Evolutionary conservation across 331 rosid species (phyloP).

Genomic region (Malus hybrid): DNA sequence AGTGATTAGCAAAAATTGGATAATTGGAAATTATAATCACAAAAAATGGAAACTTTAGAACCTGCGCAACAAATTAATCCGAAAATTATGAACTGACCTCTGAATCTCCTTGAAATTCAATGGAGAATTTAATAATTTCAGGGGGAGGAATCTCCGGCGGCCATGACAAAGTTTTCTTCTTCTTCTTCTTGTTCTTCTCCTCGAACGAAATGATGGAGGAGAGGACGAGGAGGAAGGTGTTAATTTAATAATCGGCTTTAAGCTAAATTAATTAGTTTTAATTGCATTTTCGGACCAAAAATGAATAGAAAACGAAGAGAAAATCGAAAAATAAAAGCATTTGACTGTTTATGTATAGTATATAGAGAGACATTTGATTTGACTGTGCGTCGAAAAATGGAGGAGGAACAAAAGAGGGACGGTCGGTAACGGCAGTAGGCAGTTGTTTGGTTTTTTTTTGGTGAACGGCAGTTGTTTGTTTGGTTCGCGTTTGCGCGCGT

Average conservation of each 20-base stretch:
- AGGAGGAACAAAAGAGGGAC: background rate
- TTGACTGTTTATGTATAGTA: too few relatives aligned
- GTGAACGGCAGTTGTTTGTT: too few relatives aligned
- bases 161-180: constrained; percentile 32
- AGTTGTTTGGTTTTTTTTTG: background rate
- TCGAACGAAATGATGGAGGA: constrained; percentile 7
- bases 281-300: background rate
- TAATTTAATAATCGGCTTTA: constrained; percentile 1
- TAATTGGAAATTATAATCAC: background rate
- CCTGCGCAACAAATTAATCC: background rate
- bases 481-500: background rate
- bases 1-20: background rate
- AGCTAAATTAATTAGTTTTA: background rate
- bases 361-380: background rate
- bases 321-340: too few relatives aligned
- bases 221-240: background rate
- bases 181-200: background rate
- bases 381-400: constrained; percentile 9
- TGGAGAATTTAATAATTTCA: background rate
- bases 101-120: constrained; percentile 4
- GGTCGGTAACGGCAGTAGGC: background rate
- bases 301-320: background rate
- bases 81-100: constrained; percentile 35
- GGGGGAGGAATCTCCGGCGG: constrained; percentile 27
- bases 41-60: background rate